Conservation (phyloP, 1,284 basidiomycete species). For the Prillingera fragicola region DNA sequence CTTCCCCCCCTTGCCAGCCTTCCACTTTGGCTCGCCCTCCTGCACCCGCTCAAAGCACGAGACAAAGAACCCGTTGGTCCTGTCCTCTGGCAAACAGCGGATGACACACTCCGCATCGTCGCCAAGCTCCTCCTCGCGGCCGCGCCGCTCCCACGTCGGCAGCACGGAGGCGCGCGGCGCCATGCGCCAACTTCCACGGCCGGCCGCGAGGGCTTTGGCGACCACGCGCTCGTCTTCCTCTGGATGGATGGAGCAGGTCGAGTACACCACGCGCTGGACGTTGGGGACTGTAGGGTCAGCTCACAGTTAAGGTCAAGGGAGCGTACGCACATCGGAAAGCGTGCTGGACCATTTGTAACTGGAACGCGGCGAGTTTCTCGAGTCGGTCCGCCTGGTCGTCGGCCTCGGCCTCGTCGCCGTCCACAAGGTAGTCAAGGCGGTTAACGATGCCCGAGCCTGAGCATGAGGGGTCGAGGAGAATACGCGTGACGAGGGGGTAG, state of each 20-base stretch:
- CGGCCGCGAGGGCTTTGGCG: conserved; percentile 61
- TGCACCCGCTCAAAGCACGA: conserved; percentile 63
- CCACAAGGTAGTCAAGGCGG: conserved; percentile 75
- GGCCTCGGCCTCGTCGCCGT: conserved; percentile 45
- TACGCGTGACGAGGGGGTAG: conserved; percentile 68
- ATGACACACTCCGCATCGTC: conserved; percentile 60
- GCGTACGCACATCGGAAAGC: conserved; percentile 77
- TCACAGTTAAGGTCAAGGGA: neutral
- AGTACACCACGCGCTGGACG: conserved; percentile 77
- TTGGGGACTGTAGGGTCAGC: conserved; percentile 53
- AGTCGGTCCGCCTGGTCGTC: conserved; percentile 55
- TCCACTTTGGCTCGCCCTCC: conserved; percentile 9
- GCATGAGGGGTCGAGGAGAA: conserved; percentile 87
- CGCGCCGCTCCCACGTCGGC: conserved; percentile 72
- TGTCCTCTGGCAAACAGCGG: conserved; percentile 80
- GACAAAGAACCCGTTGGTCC: conserved; percentile 92
- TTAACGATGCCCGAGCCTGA: conserved; percentile 90
- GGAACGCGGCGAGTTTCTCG: conserved; percentile 75
- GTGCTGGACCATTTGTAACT: conserved; percentile 85
- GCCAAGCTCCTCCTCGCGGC: conserved; percentile 59
- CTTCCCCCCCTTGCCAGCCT: conserved; percentile 1
- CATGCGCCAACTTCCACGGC: conserved; percentile 56
- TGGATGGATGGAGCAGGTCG: conserved; percentile 88
- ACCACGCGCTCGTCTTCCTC: conserved; percentile 86
- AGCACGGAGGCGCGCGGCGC: conserved; percentile 63